Percentiles rank a stretch among this genome's conserved stretches.
phyloP scores from a whole-genome alignment of 257 asterid genomes.

The Gentiana macrophylla region DNA sequence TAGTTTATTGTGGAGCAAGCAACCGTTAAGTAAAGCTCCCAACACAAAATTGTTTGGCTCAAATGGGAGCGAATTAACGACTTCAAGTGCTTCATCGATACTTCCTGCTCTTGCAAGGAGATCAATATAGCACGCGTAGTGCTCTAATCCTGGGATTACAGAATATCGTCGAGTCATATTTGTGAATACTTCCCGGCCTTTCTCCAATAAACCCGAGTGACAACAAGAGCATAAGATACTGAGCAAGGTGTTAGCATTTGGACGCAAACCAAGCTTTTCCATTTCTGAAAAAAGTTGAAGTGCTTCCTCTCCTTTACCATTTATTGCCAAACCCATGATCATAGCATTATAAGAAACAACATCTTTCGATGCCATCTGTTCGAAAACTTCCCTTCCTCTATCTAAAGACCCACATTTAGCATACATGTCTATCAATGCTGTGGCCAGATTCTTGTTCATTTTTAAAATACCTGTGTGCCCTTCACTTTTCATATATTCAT shows the following conservation, averaged over 20 bases:
- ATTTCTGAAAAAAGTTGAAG: constrained; percentile 33
- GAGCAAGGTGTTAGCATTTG: constrained; percentile 41
- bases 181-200: constrained; percentile 46
- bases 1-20: constrained; percentile 42
- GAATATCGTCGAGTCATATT: constrained; percentile 21
- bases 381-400: constrained; percentile 31
- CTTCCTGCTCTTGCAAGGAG: constrained; percentile 58
- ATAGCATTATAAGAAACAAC: constrained; percentile 65
- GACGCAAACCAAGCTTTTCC: constrained; percentile 26
- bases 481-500: constrained; percentile 35
- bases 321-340: constrained; percentile 65
- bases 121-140: constrained; percentile 64
- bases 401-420: constrained; percentile 60
- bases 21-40: constrained; percentile 66
- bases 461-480: constrained; percentile 32
- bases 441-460: constrained; percentile 54
- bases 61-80: constrained; percentile 45
- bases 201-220: constrained; percentile 45
- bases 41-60: constrained; percentile 53
- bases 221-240: constrained; percentile 49
- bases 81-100: constrained; percentile 53
- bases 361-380: constrained; percentile 38
- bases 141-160: constrained; percentile 45
- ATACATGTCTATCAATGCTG: constrained; percentile 71
- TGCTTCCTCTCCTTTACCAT: constrained; percentile 57